Evolutionary conservation across 495 filamentous ascomycete genomes (phyloP), one percentile per base, ranked within the genome.

Genomic region (Aspergillus bertholletiae): DNA sequence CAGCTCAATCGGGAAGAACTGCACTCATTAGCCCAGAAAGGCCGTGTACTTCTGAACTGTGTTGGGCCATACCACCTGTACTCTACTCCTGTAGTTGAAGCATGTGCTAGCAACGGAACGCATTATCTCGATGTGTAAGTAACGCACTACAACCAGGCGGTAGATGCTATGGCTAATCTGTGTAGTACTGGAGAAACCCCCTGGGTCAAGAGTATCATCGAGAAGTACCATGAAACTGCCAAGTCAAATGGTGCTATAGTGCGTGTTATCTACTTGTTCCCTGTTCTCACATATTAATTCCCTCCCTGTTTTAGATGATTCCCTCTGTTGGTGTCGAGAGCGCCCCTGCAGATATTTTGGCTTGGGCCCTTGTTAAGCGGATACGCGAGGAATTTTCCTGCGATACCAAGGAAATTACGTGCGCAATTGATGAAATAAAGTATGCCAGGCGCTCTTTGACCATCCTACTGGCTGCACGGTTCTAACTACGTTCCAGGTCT

Each of bases 251-350:
- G 88, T 43, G 88, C 90, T 23, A 88, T 94, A 68, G 82, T 84
- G 61, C 56, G 81, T 64, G 9, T 39, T 39, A 1, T 17, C 30
- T 18, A 12, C 7, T 28, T 5, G 7, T 44, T 13, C 27, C 17
- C 8, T 7, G n/a, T 37, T 43, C 39, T 12, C 21, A 27, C 45
- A 37, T 15, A 34, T n/a, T 15, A 20, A 23, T 46, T 35, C 55
- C 12, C 64, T 76, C 57, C 77, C 47, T 22, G 5, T 7, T 20
- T n/a, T 17, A 84, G 81, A 88, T 97, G 53, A 91, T 98, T 49
- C 89, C 90, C 8, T 87, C 90, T 61, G 84, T 86, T 60, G 94
- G 89, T 13, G 72, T 97, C 45, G 94, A 98, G 64, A 92, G 88
- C 34, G 90, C 86, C 1, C 90, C 90, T 0, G 78, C 91, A 0